Evolutionary conservation across 2,329 filamentous ascomycete genomes (phyloP), one percentile per base, ranked within the genome.

Genomic region (Penicillium capsulatum): DNA sequence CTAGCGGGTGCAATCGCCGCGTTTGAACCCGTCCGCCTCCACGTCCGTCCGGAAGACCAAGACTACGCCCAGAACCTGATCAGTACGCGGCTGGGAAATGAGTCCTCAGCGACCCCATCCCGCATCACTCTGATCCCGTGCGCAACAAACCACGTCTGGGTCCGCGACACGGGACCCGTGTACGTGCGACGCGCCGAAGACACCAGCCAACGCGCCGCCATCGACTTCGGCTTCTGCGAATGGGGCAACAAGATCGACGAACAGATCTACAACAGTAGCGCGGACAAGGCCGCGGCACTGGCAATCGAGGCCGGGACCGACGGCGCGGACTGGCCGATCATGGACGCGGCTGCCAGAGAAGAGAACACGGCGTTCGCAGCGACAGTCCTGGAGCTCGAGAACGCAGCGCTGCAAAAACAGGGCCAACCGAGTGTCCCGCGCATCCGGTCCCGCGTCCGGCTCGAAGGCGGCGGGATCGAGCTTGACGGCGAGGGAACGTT

Each of bases 401-500:
- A 48, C 10, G 29, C 17, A 6, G 13, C 26, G 9, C 27, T 6
- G 7, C n/a, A n/a, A n/a, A 19, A 2, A 6, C 15, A 10, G 3
- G n/a, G 16, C 1, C 31, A 24, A 11, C 22, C 22, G 22, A 7
- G 34, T 5, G 50, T 51, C 2, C 15, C 32, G 15, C 37, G 50
- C 7, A 43, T 54, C 2, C 16, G 40, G 3, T 60, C 58, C 2
- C 38, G 31, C 8, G 33, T 63, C 6, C 39, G 51, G 3, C 34
- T 58, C 1, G 61, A 65, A 38, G 61, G 61, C 0, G 61, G 61
- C 0, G 61, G 55, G 1, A 48, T 65, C n/a, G 61, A 60, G 29
- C 42, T 60, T 17, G 61, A 65, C 9, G 61, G 61, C 0, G 53
- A 64, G 16, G 61, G 61, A n/a, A 63, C 60, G 2, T 53, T 64